phyloP scores from a whole-genome alignment of 768 basidiomycete genomes.

The Termitomyces sp. region DNA sequence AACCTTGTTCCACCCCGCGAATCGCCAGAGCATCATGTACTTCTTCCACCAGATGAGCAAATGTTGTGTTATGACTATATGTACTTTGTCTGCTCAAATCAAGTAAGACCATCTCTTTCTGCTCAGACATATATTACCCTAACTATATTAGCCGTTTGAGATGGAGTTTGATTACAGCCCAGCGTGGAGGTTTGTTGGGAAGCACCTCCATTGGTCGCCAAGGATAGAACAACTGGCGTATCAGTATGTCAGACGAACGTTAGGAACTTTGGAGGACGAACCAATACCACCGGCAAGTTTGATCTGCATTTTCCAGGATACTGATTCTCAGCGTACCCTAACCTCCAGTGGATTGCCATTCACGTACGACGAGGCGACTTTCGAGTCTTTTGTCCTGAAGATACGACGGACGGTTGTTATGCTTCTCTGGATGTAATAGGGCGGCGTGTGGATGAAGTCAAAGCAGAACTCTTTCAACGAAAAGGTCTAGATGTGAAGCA shows the following conservation, averaged over 20 bases:
- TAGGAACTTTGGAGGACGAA: slow-evolving; percentile 33
- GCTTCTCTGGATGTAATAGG: slow-evolving; percentile 51
- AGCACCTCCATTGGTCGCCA: slow-evolving; percentile 47
- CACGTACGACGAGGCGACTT: slow-evolving; percentile 61
- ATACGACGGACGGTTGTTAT: slow-evolving; percentile 45
- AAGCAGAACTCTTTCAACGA: slow-evolving; percentile 40
- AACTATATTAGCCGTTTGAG: slow-evolving; percentile 41
- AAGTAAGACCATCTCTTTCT: slow-evolving; percentile 28
- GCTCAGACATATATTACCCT: slow-evolving; percentile 1
- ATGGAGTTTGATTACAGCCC: slow-evolving; percentile 56
- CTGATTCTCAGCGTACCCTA: not conserved
- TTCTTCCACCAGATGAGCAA: slow-evolving; percentile 49
- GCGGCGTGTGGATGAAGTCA: slow-evolving; percentile 54
- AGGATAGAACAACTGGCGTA: slow-evolving; percentile 38
- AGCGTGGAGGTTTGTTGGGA: slow-evolving; percentile 54
- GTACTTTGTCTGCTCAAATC: slow-evolving; percentile 44
- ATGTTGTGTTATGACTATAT: slow-evolving; percentile 51
- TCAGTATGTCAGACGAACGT: slow-evolving; percentile 40
- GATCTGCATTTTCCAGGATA: not conserved
- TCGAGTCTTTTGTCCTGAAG: slow-evolving; percentile 38
- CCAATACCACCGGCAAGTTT: slow-evolving; percentile 44
- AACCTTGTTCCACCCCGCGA: slow-evolving; percentile 36
- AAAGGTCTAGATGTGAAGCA: slow-evolving; percentile 45
- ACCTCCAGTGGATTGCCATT: slow-evolving; percentile 48
- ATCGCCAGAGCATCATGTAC: slow-evolving; percentile 35